Percentiles rank a stretch among this genome's conserved stretches.
phyloP scores from a whole-genome alignment of 352 stramenopile genomes.

The Globisporangium iwayamae region DNA sequence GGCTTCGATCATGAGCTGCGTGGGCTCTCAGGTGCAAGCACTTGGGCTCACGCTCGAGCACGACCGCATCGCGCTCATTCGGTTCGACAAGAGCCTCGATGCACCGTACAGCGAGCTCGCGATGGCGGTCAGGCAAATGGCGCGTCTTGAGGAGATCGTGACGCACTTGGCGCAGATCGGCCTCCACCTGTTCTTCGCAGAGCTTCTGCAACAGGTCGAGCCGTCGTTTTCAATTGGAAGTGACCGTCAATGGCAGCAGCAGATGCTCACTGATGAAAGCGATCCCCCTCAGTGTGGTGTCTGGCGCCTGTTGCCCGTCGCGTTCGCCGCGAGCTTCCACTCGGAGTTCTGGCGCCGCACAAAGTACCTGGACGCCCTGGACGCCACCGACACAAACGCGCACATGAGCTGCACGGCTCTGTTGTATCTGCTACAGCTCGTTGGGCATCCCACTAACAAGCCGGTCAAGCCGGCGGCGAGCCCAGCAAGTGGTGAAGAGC shows the following conservation, averaged over 20 bases:
- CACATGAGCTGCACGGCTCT: conserved; percentile 44
- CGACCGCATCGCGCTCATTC: conserved; percentile 33
- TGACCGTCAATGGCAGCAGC: conserved; percentile 2
- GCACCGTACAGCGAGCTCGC: conserved; percentile 22
- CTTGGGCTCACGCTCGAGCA: conserved; percentile 21
- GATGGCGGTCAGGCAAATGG: conserved; percentile 32
- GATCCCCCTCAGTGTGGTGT: conserved; percentile 7
- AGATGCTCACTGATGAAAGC: conserved; percentile 19
- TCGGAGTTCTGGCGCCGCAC: conserved; percentile 38
- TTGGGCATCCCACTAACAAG: background rate
- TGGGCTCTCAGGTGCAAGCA: conserved; percentile 10
- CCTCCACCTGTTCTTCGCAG: conserved; percentile 19
- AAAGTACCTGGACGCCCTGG: conserved; percentile 25
- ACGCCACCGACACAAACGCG: conserved; percentile 47
- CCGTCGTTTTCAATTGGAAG: background rate
- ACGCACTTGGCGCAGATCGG: conserved; percentile 11
- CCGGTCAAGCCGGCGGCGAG: background rate
- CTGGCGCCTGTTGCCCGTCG: conserved; percentile 41
- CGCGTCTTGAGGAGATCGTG: conserved; percentile 20
- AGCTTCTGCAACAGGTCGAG: conserved; percentile 7
- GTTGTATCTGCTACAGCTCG: conserved; percentile 9
- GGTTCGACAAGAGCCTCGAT: conserved; percentile 23
- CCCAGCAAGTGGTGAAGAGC: background rate
- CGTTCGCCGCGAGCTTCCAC: conserved; percentile 42
- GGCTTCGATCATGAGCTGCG: background rate